A percentile compares a stretch with the other conserved stretches of the same genome.
Evolutionary conservation across 1,284 basidiomycete genomes (phyloP).

Genomic region (Cutaneotrichosporon spelunceum): DNA sequence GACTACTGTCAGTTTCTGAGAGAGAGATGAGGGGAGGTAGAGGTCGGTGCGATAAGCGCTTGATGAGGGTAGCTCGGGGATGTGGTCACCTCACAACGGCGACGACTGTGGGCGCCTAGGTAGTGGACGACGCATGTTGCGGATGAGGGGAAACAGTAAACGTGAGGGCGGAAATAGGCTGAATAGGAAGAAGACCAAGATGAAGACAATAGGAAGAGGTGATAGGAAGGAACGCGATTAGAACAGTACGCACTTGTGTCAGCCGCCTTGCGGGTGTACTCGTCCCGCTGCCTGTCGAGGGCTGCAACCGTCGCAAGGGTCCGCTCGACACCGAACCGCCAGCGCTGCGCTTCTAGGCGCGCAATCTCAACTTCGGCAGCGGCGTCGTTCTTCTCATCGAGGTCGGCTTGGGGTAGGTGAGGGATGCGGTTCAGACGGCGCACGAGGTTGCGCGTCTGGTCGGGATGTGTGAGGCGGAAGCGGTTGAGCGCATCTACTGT

Average conservation of each 20-base stretch:
- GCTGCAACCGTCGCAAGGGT: constrained; percentile 34
- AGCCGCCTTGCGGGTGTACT: constrained; percentile 25
- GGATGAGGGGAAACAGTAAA: not conserved
- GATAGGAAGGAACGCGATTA: not conserved
- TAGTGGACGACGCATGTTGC: not conserved
- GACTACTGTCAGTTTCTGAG: constrained; percentile 12
- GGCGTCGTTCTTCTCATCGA: not conserved
- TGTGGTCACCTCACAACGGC: not conserved
- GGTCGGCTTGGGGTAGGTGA: constrained; percentile 4
- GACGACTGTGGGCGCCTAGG: not conserved
- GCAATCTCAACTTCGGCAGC: constrained; percentile 17
- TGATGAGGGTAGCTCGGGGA: not conserved
- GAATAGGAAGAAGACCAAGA: not conserved
- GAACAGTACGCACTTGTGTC: constrained; percentile 35
- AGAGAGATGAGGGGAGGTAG: not conserved
- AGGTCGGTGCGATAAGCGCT: not conserved
- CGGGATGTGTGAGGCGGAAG: constrained; percentile 42
- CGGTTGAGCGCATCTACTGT: constrained; percentile 42
- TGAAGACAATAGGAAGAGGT: not conserved
- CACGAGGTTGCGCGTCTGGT: constrained; percentile 34
- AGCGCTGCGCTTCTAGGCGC: constrained; percentile 39
- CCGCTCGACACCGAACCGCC: constrained; percentile 37
- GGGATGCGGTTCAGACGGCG: constrained; percentile 37
- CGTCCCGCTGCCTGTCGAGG: constrained; percentile 34
- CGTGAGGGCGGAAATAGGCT: not conserved